Evolutionary conservation across 2,329 filamentous ascomycete genomes (phyloP).

Genomic region (Trichoderma koningiopsis): DNA sequence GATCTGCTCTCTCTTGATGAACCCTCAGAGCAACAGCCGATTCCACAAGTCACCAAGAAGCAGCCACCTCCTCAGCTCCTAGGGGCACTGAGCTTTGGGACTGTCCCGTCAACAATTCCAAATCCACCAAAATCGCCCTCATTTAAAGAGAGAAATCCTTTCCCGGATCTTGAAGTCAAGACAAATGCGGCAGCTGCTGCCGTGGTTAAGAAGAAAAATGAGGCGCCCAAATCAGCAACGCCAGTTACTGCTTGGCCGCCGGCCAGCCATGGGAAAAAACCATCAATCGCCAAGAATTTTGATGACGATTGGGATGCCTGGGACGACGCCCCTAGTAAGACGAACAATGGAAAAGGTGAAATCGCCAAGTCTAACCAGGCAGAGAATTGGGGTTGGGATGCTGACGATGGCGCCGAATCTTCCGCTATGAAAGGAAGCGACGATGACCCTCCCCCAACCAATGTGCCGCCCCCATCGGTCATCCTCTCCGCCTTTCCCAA

Average conservation of each 20-base stretch:
- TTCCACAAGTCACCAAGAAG: slow-evolving; percentile 29
- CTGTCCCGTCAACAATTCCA: slow-evolving; percentile 41
- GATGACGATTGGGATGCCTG: slow-evolving; percentile 56
- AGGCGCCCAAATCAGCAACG: slow-evolving; percentile 28
- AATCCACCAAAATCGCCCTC: slow-evolving; percentile 55
- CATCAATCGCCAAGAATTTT: slow-evolving; percentile 34
- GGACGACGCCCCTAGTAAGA: slow-evolving; percentile 45
- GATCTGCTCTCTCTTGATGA: slow-evolving; percentile 48
- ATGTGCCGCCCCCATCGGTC: slow-evolving; percentile 85
- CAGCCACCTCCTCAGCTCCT: slow-evolving; percentile 39
- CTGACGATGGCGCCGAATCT: slow-evolving; percentile 40
- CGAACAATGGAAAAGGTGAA: slow-evolving; percentile 29
- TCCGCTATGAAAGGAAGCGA: slow-evolving; percentile 33
- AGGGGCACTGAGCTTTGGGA: slow-evolving; percentile 35
- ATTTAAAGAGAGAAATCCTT: slow-evolving; percentile 57
- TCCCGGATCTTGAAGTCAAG: slow-evolving; percentile 51
- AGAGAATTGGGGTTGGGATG: slow-evolving; percentile 55
- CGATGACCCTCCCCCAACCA: slow-evolving; percentile 67
- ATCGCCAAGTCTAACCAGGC: slow-evolving; percentile 28
- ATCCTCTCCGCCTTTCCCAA: slow-evolving; percentile 75
- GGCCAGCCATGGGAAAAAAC: slow-evolving; percentile 23
- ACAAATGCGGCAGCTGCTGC: slow-evolving; percentile 45
- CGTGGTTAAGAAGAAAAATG: slow-evolving; percentile 36
- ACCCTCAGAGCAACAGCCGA: slow-evolving; percentile 30
- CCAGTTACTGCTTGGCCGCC: slow-evolving; percentile 52